Conservation (phyloP, 257 asterid genomes). For the Ophiorrhiza pumila region DNA sequence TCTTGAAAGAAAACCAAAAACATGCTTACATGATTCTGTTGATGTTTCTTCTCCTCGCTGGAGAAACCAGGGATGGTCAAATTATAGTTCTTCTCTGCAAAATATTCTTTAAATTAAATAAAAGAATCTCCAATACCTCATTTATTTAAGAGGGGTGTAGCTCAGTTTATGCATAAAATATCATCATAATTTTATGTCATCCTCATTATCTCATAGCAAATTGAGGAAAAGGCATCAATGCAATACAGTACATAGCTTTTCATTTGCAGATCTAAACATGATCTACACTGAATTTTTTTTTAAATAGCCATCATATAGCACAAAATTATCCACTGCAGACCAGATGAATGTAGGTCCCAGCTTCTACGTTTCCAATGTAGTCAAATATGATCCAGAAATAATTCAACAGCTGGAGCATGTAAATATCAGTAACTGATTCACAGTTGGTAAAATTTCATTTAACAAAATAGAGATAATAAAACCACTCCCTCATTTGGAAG, state of each 20-base stretch:
- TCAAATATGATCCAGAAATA: neutral
- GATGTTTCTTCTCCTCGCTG: conserved; percentile 61
- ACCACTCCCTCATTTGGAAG: neutral
- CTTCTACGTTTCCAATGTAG: neutral
- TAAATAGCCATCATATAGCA: neutral
- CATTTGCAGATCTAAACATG: neutral
- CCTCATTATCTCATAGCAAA: neutral
- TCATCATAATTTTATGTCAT: neutral
- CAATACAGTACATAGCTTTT: neutral
- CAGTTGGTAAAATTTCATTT: neutral
- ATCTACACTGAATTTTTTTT: neutral
- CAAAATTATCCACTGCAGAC: neutral
- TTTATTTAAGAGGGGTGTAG: neutral
- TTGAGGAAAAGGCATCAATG: neutral
- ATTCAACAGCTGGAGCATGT: neutral
- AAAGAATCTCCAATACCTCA: conserved; percentile 13
- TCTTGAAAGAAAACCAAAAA: conserved; percentile 2
- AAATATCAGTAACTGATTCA: too few species aligned
- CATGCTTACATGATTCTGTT: conserved; percentile 51
- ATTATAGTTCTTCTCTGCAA: conserved; percentile 90
- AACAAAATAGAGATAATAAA: neutral
- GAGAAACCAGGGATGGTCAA: conserved; percentile 84
- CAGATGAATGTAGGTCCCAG: neutral
- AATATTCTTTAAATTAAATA: conserved; percentile 20
- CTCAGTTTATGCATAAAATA: neutral